Percentiles rank a stretch among this genome's conserved stretches.
Evolutionary conservation across 1,139 yeast species (phyloP).

Genomic region (Geotrichum reessii): DNA sequence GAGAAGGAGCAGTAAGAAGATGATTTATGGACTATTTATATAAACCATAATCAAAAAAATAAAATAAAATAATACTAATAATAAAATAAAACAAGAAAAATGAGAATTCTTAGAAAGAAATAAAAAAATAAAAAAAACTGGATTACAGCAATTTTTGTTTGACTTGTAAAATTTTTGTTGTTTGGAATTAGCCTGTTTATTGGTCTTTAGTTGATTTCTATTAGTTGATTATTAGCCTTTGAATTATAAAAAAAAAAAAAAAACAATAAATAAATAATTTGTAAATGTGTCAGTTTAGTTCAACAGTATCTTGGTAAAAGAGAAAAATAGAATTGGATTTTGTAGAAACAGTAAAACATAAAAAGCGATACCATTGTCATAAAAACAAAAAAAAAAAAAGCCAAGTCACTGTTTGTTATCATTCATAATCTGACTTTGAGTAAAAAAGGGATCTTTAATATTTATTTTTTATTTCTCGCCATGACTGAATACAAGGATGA

Average conservation of each 20-base stretch:
- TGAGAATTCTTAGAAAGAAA: too few species aligned
- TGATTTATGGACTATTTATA: background rate
- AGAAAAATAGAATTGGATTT: too few species aligned
- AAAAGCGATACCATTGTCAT: background rate
- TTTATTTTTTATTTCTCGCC: slow-evolving; percentile 1
- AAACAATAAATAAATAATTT: background rate
- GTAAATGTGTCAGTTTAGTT: background rate
- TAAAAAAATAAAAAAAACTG: background rate
- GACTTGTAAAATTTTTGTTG: too few species aligned
- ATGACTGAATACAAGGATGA: slow-evolving; percentile 1
- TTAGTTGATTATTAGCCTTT: too few species aligned
- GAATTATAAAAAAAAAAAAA: background rate
- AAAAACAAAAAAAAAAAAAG: too few species aligned
- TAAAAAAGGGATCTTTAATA: background rate
- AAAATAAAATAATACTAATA: too few species aligned
- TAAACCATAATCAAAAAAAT: too few species aligned
- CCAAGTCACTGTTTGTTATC: background rate
- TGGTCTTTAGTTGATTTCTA: too few species aligned
- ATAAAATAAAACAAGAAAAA: background rate
- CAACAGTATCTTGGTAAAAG: background rate
- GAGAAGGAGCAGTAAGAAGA: slow-evolving; percentile 18
- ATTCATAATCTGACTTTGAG: background rate
- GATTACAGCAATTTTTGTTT: too few species aligned
- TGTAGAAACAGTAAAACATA: background rate
- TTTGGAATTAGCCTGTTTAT: too few species aligned